phyloP scores from a whole-genome alignment of 2,329 filamentous ascomycete species.

The Colletotrichum siamense region DNA sequence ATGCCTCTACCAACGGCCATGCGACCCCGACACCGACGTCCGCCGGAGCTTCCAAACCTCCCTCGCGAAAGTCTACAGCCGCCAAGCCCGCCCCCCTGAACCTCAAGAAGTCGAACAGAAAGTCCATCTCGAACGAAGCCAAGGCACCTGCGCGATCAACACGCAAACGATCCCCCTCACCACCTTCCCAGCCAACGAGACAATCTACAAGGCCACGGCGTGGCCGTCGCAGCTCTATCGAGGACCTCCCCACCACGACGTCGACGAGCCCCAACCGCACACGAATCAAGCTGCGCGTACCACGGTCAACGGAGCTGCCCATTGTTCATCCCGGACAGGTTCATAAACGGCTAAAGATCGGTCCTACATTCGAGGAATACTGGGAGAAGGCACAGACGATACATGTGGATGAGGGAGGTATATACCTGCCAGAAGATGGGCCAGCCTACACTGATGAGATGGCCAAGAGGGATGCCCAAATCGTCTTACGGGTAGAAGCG shows the following conservation, averaged over 20 bases:
- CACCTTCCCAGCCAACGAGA: slow-evolving; percentile 41
- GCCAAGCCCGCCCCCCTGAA: slow-evolving; percentile 17
- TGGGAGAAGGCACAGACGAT: slow-evolving; percentile 55
- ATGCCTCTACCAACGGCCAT: slow-evolving; percentile 32
- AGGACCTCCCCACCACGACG: slow-evolving; percentile 14
- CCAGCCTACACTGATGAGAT: slow-evolving; percentile 64
- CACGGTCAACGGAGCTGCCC: slow-evolving; percentile 54
- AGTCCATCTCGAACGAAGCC: slow-evolving; percentile 32
- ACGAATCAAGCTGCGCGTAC: slow-evolving; percentile 56
- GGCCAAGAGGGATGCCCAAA: slow-evolving; percentile 70
- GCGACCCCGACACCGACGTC: slow-evolving; percentile 29
- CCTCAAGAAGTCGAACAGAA: slow-evolving; percentile 33
- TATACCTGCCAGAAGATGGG: slow-evolving; percentile 60
- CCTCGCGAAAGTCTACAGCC: slow-evolving; percentile 26
- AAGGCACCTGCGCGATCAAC: slow-evolving; percentile 35
- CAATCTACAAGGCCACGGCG: slow-evolving; percentile 49
- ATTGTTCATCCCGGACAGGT: slow-evolving; percentile 65
- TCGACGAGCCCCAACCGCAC: slow-evolving; percentile 33
- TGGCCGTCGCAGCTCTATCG: slow-evolving; percentile 44
- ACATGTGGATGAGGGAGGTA: slow-evolving; percentile 63
- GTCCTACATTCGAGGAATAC: slow-evolving; percentile 63
- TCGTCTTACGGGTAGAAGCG: slow-evolving; percentile 73
- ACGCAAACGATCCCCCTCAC: slow-evolving; percentile 47
- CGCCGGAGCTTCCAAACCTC: slow-evolving; percentile 31
- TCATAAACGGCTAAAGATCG: slow-evolving; percentile 57